phyloP scores from a whole-genome alignment of 805 yeast genomes.

The Spathaspora sp. region DNA sequence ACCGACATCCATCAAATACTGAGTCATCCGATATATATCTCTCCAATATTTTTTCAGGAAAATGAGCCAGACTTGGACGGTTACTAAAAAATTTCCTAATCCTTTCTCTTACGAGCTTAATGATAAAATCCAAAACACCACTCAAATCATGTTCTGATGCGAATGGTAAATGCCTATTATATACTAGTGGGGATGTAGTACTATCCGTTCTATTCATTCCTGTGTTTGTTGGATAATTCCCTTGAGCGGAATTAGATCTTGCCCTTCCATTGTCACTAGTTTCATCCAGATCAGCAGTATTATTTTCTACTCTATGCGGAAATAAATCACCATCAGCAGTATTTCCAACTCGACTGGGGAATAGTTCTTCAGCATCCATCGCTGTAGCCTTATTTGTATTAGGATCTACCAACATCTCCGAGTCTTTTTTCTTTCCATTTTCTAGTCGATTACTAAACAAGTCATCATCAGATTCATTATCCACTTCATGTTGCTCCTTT shows the following conservation, averaged over 20 bases:
- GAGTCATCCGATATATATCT: neutral
- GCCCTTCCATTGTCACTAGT: neutral
- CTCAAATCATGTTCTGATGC: neutral
- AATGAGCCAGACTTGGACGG: neutral
- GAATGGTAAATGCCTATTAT: neutral
- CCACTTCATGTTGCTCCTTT: neutral
- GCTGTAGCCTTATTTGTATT: no score
- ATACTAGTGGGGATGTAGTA: no score
- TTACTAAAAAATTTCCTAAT: no score
- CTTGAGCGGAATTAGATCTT: neutral
- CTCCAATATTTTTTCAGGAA: neutral
- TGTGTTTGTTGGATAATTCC: neutral
- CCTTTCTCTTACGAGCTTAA: no score
- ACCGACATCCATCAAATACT: neutral
- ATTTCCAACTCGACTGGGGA: neutral
- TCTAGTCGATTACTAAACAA: no score
- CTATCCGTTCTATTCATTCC: neutral
- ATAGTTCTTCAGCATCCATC: neutral
- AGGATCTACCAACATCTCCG: no score
- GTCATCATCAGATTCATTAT: neutral
- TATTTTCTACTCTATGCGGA: neutral
- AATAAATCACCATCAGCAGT: neutral
- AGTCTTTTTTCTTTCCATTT: no score
- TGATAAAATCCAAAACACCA: neutral
- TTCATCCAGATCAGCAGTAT: neutral